Conservation (phyloP, 139 green algal genomes). For the Chlamydomonas schloesseri region DNA sequence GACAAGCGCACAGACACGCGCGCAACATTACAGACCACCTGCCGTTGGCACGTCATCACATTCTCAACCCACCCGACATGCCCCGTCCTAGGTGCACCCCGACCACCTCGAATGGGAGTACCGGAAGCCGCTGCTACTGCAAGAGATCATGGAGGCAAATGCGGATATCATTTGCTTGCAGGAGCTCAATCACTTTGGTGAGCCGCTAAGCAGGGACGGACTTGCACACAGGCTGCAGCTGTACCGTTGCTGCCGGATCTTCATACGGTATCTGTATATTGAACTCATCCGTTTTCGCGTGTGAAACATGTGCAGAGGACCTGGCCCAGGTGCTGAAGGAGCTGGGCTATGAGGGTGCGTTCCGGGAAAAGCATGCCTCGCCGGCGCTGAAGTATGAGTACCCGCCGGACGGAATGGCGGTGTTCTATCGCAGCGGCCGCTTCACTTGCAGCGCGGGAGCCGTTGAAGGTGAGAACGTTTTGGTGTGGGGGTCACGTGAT, state of each 20-base stretch:
- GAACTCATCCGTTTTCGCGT: no score
- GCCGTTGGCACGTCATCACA: no score
- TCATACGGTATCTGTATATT: no score
- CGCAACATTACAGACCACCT: not conserved
- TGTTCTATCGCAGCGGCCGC: slow-evolving; percentile 62
- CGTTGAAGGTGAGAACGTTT: not conserved
- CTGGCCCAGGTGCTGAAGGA: slow-evolving; percentile 17
- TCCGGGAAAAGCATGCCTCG: slow-evolving; percentile 64
- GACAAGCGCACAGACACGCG: no score
- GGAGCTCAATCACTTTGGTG: slow-evolving; percentile 72
- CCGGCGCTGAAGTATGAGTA: slow-evolving; percentile 56
- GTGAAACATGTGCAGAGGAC: slow-evolving; percentile 47
- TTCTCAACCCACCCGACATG: no score
- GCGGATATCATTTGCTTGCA: slow-evolving; percentile 76
- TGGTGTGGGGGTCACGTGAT: no score
- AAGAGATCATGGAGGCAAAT: slow-evolving; percentile 61
- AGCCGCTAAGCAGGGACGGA: not conserved
- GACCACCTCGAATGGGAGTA: slow-evolving; percentile 62
- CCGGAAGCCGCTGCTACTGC: slow-evolving; percentile 60
- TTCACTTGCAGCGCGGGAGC: slow-evolving; percentile 30
- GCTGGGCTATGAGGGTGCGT: slow-evolving; percentile 56
- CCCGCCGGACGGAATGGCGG: slow-evolving; percentile 63
- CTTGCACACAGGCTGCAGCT: no score
- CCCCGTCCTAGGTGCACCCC: slow-evolving; percentile 13
- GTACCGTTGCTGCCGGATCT: no score